phyloP scores from a whole-genome alignment of 176 grass and related monocot genomes.

The Elymus sibiricus region DNA sequence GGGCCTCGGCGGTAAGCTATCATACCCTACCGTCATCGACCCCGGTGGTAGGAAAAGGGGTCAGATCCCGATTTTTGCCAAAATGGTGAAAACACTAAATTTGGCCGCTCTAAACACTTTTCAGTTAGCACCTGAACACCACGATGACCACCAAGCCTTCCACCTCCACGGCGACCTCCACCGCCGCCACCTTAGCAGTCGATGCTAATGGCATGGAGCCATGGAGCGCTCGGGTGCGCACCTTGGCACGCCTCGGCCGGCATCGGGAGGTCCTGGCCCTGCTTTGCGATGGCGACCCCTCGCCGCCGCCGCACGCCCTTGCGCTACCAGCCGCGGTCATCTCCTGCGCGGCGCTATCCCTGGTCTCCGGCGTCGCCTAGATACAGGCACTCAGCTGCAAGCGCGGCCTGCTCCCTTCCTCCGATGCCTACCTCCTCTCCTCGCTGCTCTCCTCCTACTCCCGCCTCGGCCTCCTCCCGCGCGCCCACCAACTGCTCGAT shows the following conservation, averaged over 20 bases:
- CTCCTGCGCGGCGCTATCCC: conserved; percentile 45
- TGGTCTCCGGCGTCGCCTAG: conserved; percentile 29
- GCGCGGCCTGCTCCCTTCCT: conserved; percentile 46
- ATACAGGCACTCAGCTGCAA: conserved; percentile 52
- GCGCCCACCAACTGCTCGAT: conserved; percentile 51
- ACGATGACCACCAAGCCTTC: conserved; percentile 26
- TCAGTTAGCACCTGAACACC: too few species aligned
- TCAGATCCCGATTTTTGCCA: too few species aligned
- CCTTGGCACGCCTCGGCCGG: conserved; percentile 31
- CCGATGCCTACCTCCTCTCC: conserved; percentile 54
- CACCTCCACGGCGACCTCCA: background rate
- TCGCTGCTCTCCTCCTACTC: conserved; percentile 40
- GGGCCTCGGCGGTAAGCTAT: too few species aligned
- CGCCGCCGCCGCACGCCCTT: conserved; percentile 37
- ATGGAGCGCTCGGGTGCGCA: conserved; percentile 45
- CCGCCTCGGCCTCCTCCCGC: conserved; percentile 8
- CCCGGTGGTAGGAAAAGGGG: too few species aligned
- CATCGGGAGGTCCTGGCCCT: conserved; percentile 42
- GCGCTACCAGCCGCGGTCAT: conserved; percentile 52
- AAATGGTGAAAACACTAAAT: too few species aligned
- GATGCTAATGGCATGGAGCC: background rate
- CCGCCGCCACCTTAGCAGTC: background rate
- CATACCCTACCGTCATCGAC: too few species aligned
- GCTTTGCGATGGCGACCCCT: conserved; percentile 27
- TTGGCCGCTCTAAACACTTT: too few species aligned